Conservation (phyloP, 2,329 filamentous ascomycete genomes). For the Exophiala spinifera region DNA sequence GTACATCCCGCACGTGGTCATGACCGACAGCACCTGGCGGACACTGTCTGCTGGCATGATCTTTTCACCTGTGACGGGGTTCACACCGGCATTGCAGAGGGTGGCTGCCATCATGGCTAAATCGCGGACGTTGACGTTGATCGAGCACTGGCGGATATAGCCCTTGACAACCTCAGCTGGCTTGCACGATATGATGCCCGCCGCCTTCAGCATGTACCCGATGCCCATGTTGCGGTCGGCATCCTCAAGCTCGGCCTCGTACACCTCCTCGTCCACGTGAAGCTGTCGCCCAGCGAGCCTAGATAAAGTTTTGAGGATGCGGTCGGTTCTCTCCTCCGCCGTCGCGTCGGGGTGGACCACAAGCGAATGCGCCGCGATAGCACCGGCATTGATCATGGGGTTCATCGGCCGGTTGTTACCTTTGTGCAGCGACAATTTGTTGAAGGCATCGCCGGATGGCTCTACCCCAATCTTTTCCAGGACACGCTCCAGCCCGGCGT, state of each 20-base stretch:
- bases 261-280: slow-evolving; percentile 18
- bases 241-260: slow-evolving; percentile 18
- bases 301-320: slow-evolving; percentile 17
- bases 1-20: slow-evolving; percentile 21
- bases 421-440: slow-evolving; percentile 15
- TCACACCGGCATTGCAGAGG: slow-evolving; percentile 18
- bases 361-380: slow-evolving; percentile 18
- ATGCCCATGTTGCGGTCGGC: slow-evolving; percentile 20
- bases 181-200: slow-evolving; percentile 17
- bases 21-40: slow-evolving; percentile 19
- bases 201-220: slow-evolving; percentile 19
- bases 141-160: slow-evolving; percentile 20
- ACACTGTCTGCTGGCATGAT: slow-evolving; percentile 19
- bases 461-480: slow-evolving; percentile 16
- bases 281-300: slow-evolving; percentile 15
- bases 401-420: slow-evolving; percentile 19
- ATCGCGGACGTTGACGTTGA: slow-evolving; percentile 21
- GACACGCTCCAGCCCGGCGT: slow-evolving; percentile 16
- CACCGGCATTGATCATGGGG: slow-evolving; percentile 20
- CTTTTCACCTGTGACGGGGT: slow-evolving; percentile 16
- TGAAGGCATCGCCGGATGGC: slow-evolving; percentile 18
- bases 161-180: slow-evolving; percentile 20
- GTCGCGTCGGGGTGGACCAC: slow-evolving; percentile 15
- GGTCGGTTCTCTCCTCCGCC: slow-evolving; percentile 17
- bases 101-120: slow-evolving; percentile 19